phyloP scores from a whole-genome alignment of 2,329 filamentous ascomycete genomes.

The Penicillium brasilianum region DNA sequence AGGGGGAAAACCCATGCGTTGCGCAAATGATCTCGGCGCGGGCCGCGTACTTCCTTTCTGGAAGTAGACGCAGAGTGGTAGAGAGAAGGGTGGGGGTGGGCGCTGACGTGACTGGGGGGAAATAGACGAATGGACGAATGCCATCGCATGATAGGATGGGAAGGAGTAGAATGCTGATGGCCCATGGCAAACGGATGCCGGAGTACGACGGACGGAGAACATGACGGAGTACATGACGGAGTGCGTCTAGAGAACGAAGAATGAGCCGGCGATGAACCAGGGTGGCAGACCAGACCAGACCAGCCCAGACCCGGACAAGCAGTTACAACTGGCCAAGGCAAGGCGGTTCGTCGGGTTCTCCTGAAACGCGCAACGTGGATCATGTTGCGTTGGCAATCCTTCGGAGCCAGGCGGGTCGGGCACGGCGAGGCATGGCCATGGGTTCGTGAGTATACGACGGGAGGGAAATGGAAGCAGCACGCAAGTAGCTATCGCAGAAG shows the following conservation, averaged over 20 bases:
- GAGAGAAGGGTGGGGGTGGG: neutral
- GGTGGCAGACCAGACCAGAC: neutral
- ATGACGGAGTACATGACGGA: neutral
- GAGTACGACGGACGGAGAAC: neutral
- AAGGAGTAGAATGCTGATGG: too few relatives aligned
- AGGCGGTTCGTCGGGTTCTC: conserved; percentile 4
- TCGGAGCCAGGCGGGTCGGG: conserved; percentile 1
- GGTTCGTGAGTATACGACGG: too few relatives aligned
- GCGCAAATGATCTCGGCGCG: conserved; percentile 22
- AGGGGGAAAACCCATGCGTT: conserved; percentile 1
- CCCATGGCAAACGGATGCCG: neutral
- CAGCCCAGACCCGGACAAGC: neutral
- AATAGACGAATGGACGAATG: neutral
- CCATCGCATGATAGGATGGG: neutral
- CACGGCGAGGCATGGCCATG: neutral
- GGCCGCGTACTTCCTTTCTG: conserved; percentile 19
- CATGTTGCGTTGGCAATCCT: conserved; percentile 22
- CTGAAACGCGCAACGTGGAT: conserved; percentile 18
- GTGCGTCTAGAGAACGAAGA: neutral
- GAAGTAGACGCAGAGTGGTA: conserved; percentile 1
- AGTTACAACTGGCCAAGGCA: neutral
- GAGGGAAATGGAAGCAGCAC: neutral
- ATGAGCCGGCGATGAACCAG: neutral
- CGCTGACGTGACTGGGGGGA: neutral
- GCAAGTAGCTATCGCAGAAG: neutral